phyloP scores from a whole-genome alignment of 202 grass and related monocot genomes.

The Zizania palustris region DNA sequence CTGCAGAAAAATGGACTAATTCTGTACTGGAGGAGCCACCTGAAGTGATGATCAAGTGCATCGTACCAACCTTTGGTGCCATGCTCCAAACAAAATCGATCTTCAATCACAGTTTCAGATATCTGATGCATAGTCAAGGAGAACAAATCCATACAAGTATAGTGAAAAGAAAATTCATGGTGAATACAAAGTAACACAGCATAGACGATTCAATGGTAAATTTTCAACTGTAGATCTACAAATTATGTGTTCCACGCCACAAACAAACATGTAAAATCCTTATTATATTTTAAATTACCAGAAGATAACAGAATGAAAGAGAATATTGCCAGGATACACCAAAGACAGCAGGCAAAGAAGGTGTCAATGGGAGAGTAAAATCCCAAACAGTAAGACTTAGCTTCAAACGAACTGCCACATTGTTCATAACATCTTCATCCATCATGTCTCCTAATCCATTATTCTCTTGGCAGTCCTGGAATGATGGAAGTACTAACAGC shows the following conservation, averaged over 20 bases:
- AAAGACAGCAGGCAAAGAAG: conserved; percentile 98
- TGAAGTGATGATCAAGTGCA: conserved; percentile 86
- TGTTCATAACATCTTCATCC: conserved; percentile 90
- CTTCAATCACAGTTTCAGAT: conserved; percentile 99
- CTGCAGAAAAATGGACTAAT: conserved; percentile 97
- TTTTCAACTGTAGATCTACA: conserved; percentile 7
- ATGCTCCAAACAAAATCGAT: conserved; percentile 90
- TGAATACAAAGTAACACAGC: conserved; percentile 16
- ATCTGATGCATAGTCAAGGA: conserved; percentile 64
- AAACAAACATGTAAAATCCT: conserved; percentile 20
- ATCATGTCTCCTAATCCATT: conserved; percentile 78
- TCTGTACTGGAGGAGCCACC: conserved; percentile 92
- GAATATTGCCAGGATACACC: conserved; percentile 77
- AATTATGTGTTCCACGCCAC: conserved; percentile 24
- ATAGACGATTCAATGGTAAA: conserved; percentile 32
- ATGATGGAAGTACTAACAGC: conserved; percentile 60
- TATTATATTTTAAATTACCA: conserved; percentile 24
- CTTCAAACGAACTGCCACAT: conserved; percentile 77
- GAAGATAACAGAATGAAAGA: conserved; percentile 22
- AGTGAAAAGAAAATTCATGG: conserved; percentile 18
- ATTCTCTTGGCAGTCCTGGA: conserved; percentile 68
- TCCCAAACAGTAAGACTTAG: conserved; percentile 94
- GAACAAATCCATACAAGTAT: conserved; percentile 24
- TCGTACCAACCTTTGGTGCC: conserved; percentile 87
- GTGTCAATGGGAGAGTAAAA: conserved; percentile 90